Evolutionary conservation across 2,329 filamentous ascomycete species (phyloP), one percentile per base, ranked within the genome.

Genomic region (Pseudogymnoascus sp.): DNA sequence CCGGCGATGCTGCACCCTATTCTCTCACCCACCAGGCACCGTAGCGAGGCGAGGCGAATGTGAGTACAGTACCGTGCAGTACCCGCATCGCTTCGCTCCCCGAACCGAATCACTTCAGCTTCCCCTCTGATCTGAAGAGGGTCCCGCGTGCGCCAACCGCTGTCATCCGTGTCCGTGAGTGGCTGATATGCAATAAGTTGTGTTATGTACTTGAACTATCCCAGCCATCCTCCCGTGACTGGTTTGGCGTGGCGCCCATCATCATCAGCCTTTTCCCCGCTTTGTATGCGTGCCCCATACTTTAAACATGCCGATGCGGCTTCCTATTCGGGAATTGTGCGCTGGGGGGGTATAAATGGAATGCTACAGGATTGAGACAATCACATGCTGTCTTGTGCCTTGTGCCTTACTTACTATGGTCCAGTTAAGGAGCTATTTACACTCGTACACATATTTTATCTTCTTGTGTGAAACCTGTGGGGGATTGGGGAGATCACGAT

Each of bases 291-390:
- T 36, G 51, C 51, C 51, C 51, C 51, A 57, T 57, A 21, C 51
- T 57, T 57, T 57, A 57, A 57, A 36, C 51, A 57, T 57, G 51
- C n/a, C 51, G 51, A 21, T 34, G 51, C 29, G 51, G 51, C 51
- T 57, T 57, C 51, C 51, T 57, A 57, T 57, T 57, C 29, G 51
- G 51, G 51, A 34, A 7, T 34, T 57, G 51, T 57, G 29, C 26
- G 16, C n/a, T 34, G 51, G 29, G 51, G 26, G 47, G 47, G 4
- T 5, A 21, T 14, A 12, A 57, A 14, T 57, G 16, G 4, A 18
- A 7, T 57, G 29, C 11, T 10, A 12, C 10, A 8, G 51, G 51
- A 6, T 34, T 34, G 29, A 12, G 29, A 57, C 5, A 11, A 57
- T 57, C 51, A 57, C 51, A 57, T 34, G 51, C 31, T 21, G 29